These are phyloP conservation scores for Taphrina flavorubra DNA, from an alignment of 1,139 yeast species.

Conservation along the genomic window DNA sequence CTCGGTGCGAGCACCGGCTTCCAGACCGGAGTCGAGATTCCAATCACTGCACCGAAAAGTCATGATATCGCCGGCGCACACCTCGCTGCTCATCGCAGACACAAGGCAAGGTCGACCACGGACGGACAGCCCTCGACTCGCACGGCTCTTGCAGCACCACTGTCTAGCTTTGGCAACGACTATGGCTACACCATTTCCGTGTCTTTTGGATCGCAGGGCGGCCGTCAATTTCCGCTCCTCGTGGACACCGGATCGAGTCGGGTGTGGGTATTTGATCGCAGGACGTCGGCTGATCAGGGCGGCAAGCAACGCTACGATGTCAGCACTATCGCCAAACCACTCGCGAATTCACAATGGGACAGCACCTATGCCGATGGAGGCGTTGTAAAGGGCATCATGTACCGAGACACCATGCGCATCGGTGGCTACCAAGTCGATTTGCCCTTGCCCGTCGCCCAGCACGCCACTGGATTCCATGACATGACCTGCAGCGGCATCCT, in stretches of 20 bases:
- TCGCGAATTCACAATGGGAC: neutral
- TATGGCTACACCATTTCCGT: conserved; percentile 8
- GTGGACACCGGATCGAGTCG: conserved; percentile 16
- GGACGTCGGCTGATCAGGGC: neutral
- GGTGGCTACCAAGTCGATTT: neutral
- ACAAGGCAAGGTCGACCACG: neutral
- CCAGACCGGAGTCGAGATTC: neutral
- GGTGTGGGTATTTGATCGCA: neutral
- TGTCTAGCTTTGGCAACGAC: conserved; percentile 16
- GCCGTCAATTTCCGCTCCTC: neutral
- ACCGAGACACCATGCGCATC: conserved; percentile 11
- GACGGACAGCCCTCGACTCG: neutral
- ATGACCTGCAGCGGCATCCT: conserved; percentile 10
- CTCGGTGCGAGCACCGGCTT: neutral
- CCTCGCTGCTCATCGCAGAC: neutral
- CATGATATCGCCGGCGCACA: neutral
- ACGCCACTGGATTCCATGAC: neutral
- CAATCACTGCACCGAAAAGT: neutral
- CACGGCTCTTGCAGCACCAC: neutral
- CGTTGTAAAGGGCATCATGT: neutral
- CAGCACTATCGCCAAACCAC: neutral
- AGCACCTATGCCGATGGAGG: neutral
- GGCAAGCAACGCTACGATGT: conserved; percentile 4
- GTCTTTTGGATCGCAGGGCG: neutral
- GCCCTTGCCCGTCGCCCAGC: conserved; percentile 2